These are phyloP conservation scores for Staphylotrichum tortipilum DNA, from an alignment of 495 filamentous ascomycete genomes.

Conservation along the genomic window DNA sequence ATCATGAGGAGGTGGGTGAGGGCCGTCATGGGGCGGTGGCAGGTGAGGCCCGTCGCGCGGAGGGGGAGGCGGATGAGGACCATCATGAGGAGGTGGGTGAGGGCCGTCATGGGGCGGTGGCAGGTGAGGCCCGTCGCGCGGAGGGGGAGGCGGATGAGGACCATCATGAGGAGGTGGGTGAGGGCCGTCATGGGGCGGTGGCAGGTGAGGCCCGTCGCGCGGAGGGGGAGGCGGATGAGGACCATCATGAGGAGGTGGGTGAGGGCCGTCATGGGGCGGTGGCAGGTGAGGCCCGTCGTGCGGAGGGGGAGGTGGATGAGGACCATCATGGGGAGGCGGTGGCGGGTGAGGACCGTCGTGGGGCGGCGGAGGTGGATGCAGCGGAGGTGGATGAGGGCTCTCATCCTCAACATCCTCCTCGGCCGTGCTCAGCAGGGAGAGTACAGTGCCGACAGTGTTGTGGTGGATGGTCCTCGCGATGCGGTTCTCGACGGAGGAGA, in stretches of 20 bases:
- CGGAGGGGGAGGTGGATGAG: conserved; percentile 45
- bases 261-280: too few relatives aligned
- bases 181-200: too few relatives aligned
- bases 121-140: too few relatives aligned
- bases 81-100: conserved; percentile 40
- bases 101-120: too few relatives aligned
- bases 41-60: too few relatives aligned
- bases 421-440: conserved; percentile 28
- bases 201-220: too few relatives aligned
- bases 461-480: conserved; percentile 6
- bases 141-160: conserved; percentile 46
- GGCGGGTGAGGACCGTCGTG: too few relatives aligned
- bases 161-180: conserved; percentile 41
- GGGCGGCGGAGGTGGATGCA: too few relatives aligned
- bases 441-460: conserved; percentile 15
- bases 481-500: conserved; percentile 8
- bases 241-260: conserved; percentile 43
- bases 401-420: neutral
- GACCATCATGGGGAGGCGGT: too few relatives aligned
- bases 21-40: too few relatives aligned
- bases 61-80: conserved; percentile 47
- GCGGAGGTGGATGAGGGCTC: neutral
- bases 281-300: too few relatives aligned
- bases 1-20: conserved; percentile 45
- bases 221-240: conserved; percentile 44